Percentiles rank a stretch among this genome's conserved stretches.
These are phyloP conservation scores for Epichloe festucae DNA, from an alignment of 2,329 filamentous ascomycete species.

Conservation along the genomic window DNA sequence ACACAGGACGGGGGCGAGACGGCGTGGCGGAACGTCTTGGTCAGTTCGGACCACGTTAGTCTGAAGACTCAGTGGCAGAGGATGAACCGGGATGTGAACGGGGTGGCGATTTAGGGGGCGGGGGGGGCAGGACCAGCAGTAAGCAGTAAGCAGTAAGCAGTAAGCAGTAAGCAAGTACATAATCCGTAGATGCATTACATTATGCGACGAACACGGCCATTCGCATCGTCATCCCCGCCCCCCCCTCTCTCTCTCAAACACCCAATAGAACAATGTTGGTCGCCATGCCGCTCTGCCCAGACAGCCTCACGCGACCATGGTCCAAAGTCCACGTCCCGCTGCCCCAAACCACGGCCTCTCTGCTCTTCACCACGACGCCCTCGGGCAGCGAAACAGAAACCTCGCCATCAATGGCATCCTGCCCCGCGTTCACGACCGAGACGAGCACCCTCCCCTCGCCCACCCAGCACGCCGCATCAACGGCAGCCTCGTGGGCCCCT, in stretches of 20 bases:
- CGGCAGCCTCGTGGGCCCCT: constrained; percentile 2
- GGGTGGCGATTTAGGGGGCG: constrained; percentile 1
- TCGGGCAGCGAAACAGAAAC: constrained; percentile 9
- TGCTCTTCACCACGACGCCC: constrained; percentile 2
- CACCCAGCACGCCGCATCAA: constrained; percentile 14
- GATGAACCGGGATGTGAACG: constrained; percentile 15
- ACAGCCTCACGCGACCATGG: constrained; percentile 4
- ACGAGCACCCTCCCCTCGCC: constrained; percentile 8
- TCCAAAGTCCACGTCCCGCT: constrained; percentile 9
- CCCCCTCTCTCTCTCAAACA: not conserved
- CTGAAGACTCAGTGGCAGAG: constrained; percentile 23
- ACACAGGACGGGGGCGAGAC: constrained; percentile 8
- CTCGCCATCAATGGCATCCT: constrained; percentile 7
- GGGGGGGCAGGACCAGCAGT: not conserved
- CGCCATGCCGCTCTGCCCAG: constrained; percentile 10
- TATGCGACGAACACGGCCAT: not conserved
- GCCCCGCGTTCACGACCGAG: constrained; percentile 13
- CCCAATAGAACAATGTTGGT: constrained; percentile 13
- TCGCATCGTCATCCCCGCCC: not conserved
- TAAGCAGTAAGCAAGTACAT: not conserved
- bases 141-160: not conserved
- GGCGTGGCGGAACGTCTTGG: constrained; percentile 22
- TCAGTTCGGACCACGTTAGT: constrained; percentile 17
- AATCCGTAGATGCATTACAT: not conserved
- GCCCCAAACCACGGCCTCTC: constrained; percentile 10